Conservation (phyloP, 805 yeast genomes). For the Zygosaccharomyces lentus region DNA sequence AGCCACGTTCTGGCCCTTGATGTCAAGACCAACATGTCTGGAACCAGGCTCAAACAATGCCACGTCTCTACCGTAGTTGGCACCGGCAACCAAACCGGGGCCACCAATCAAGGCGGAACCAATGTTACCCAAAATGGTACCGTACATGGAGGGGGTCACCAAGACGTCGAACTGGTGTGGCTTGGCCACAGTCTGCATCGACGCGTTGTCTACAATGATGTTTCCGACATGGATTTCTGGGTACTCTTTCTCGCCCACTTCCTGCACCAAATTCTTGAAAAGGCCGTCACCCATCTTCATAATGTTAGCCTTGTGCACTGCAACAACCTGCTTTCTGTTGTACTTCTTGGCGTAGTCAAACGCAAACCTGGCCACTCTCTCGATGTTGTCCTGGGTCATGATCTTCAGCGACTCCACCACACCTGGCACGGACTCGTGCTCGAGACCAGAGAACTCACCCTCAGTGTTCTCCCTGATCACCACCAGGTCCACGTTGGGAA, state of each 20-base stretch:
- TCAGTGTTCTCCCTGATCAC: conserved; percentile 98
- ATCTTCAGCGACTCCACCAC: conserved; percentile 96
- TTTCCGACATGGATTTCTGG: conserved; percentile 80
- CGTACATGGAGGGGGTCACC: conserved; percentile 97
- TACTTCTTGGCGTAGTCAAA: conserved; percentile 92
- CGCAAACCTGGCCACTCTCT: conserved; percentile 96
- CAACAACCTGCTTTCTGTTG: conserved; percentile 88
- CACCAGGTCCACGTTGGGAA: conserved; percentile 85
- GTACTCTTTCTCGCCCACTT: conserved; percentile 78
- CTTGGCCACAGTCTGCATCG: conserved; percentile 98
- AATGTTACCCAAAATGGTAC: conserved; percentile 93
- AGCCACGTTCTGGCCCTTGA: conserved; percentile 90
- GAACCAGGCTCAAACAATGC: conserved; percentile 99
- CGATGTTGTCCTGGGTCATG: conserved; percentile 90
- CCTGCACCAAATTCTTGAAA: conserved; percentile 89
- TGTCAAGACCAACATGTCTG: conserved; percentile 97
- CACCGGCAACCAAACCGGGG: conserved; percentile 98
- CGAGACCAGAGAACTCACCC: conserved; percentile 98
- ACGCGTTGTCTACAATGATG: conserved; percentile 97
- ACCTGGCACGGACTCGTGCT: conserved; percentile 96
- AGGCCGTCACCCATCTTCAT: conserved; percentile 98
- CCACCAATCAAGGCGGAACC: conserved; percentile 96
- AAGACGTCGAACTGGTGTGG: conserved; percentile 98
- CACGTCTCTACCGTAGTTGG: conserved; percentile 94
- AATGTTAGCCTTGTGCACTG: conserved; percentile 98